phyloP scores from a whole-genome alignment of 257 asterid genomes.

The Marsdenia floribunda region DNA sequence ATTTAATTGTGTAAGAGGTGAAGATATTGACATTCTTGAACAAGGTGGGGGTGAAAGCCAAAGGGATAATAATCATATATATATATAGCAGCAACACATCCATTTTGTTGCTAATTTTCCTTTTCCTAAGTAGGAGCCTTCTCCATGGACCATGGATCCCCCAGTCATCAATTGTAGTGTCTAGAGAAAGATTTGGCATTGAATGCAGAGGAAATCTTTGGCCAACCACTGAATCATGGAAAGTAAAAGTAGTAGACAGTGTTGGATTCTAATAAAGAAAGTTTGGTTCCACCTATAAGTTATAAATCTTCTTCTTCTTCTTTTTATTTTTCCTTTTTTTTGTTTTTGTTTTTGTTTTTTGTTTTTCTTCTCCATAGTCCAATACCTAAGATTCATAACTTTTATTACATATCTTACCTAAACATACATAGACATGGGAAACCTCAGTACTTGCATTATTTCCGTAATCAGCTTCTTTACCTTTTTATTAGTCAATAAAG shows the following conservation, averaged over 20 bases:
- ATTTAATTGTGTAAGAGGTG: not conserved
- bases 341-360: too few relatives aligned
- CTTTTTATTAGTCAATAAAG: too few relatives aligned
- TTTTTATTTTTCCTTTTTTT: too few relatives aligned
- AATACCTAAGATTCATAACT: too few relatives aligned
- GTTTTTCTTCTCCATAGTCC: too few relatives aligned
- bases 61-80: not conserved
- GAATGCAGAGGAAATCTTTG: not conserved
- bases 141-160: not conserved
- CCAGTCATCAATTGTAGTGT: not conserved
- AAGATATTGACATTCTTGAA: not conserved
- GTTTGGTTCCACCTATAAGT: not conserved
- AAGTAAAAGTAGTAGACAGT: not conserved
- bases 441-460: too few relatives aligned
- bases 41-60: not conserved
- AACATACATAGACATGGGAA: too few relatives aligned
- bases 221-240: constrained; percentile 2
- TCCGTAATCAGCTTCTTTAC: too few relatives aligned
- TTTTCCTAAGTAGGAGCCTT: not conserved
- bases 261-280: not conserved
- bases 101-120: not conserved
- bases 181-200: not conserved
- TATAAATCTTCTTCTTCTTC: too few relatives aligned
- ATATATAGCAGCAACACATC: not conserved
- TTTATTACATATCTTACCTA: too few relatives aligned